Percentiles rank a stretch among this genome's conserved stretches.
phyloP scores from a whole-genome alignment of 2,329 filamentous ascomycete genomes.

The Berkeleyomyces basicola region DNA sequence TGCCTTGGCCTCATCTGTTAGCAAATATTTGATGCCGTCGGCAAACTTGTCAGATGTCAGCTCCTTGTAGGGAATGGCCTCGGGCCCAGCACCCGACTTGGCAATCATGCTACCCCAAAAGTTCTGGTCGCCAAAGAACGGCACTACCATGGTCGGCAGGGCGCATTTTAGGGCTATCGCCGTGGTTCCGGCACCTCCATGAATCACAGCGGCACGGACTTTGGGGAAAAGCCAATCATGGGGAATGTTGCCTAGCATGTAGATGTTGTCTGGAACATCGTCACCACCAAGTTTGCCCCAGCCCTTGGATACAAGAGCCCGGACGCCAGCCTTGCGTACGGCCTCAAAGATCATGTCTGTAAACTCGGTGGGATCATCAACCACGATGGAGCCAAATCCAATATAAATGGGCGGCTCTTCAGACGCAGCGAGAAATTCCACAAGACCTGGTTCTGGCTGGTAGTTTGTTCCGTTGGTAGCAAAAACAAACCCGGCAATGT shows the following conservation, averaged over 20 bases:
- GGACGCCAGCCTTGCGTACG: constrained; percentile 45
- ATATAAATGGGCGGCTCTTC: constrained; percentile 49
- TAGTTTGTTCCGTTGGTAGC: constrained; percentile 49
- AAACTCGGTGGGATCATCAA: constrained; percentile 52
- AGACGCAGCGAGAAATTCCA: constrained; percentile 37
- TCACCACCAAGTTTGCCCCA: constrained; percentile 55
- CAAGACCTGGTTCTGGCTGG: constrained; percentile 37
- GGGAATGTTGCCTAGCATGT: constrained; percentile 56
- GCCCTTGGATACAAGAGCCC: constrained; percentile 57
- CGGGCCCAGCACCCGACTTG: constrained; percentile 45
- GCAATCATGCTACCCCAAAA: constrained; percentile 62
- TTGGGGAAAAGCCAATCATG: constrained; percentile 63
- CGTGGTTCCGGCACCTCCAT: constrained; percentile 64
- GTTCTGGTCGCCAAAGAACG: constrained; percentile 65
- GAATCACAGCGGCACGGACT: constrained; percentile 51
- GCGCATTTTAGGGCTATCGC: constrained; percentile 57
- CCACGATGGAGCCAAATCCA: constrained; percentile 60
- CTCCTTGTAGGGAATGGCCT: constrained; percentile 51
- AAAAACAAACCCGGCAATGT: constrained; percentile 66
- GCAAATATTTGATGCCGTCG: constrained; percentile 52
- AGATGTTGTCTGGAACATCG: constrained; percentile 44
- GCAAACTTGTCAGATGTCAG: constrained; percentile 46
- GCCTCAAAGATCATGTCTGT: constrained; percentile 58
- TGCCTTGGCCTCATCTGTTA: constrained; percentile 41
- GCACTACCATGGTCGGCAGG: constrained; percentile 58